Percentiles rank a stretch among this genome's conserved stretches.
These are phyloP conservation scores for Penicillium silybi DNA, from an alignment of 495 filamentous ascomycete species.

Conservation along the genomic window DNA sequence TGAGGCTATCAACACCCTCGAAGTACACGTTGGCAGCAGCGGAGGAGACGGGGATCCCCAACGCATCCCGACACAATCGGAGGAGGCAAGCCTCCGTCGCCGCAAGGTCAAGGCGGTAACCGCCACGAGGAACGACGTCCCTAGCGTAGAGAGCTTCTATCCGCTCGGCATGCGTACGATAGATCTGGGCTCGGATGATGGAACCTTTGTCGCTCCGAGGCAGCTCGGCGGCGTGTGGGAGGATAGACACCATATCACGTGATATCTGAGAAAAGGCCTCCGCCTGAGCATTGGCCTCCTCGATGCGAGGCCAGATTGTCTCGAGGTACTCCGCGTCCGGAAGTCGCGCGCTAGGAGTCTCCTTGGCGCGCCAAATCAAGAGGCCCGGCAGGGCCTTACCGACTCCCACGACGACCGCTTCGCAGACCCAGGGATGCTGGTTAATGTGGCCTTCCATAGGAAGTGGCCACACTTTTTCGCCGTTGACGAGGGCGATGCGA, in stretches of 20 bases:
- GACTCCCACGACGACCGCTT: constrained; percentile 57
- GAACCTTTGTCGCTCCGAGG: constrained; percentile 54
- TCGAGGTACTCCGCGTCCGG: constrained; percentile 40
- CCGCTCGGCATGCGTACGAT: constrained; percentile 39
- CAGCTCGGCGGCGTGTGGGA: constrained; percentile 40
- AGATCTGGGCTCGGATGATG: constrained; percentile 53
- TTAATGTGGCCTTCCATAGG: constrained; percentile 56
- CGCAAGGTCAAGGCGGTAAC: constrained; percentile 31
- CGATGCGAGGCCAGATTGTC: constrained; percentile 44
- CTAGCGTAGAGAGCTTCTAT: constrained; percentile 46
- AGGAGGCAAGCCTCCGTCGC: constrained; percentile 42
- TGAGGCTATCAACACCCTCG: constrained; percentile 56
- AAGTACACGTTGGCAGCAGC: constrained; percentile 49
- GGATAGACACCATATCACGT: constrained; percentile 48
- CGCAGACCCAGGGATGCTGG: constrained; percentile 45
- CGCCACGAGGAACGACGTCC: constrained; percentile 24
- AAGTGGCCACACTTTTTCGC: constrained; percentile 65
- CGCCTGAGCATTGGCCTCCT: constrained; percentile 45
- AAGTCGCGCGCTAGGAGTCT: constrained; percentile 21
- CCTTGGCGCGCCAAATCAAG: constrained; percentile 44
- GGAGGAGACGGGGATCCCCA: constrained; percentile 36
- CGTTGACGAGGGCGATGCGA: constrained; percentile 58
- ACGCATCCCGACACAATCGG: constrained; percentile 34
- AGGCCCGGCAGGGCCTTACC: constrained; percentile 48
- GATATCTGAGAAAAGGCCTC: constrained; percentile 54